Percentiles rank a stretch among this genome's conserved stretches.
These are phyloP conservation scores for Saccharomycopsis microspora DNA, from an alignment of 805 yeast genomes.

Conservation along the genomic window DNA sequence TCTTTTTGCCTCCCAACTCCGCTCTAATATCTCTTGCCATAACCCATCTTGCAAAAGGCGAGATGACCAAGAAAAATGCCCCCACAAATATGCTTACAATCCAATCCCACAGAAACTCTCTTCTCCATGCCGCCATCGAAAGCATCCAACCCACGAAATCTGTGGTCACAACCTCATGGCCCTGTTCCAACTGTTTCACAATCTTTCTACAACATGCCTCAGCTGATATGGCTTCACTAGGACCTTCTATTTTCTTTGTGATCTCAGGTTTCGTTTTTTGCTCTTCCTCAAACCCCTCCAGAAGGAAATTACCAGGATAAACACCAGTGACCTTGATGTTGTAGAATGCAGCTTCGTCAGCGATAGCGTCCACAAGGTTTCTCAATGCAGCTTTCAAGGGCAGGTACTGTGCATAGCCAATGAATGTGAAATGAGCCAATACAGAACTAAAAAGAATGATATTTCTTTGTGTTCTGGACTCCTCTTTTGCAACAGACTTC, in stretches of 20 bases:
- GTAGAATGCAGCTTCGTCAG: slow-evolving; percentile 70
- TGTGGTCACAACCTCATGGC: slow-evolving; percentile 67
- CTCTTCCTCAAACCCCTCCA: slow-evolving; percentile 81
- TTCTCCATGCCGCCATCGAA: slow-evolving; percentile 54
- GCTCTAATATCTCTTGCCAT: neutral
- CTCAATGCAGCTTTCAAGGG: slow-evolving; percentile 81
- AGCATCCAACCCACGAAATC: slow-evolving; percentile 81
- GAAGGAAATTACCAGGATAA: slow-evolving; percentile 80
- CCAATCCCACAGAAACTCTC: slow-evolving; percentile 54
- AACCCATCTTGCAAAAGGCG: slow-evolving; percentile 46
- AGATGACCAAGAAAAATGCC: slow-evolving; percentile 37
- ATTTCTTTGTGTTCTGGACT: slow-evolving; percentile 27
- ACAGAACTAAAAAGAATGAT: slow-evolving; percentile 64
- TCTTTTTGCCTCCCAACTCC: neutral
- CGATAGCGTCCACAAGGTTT: slow-evolving; percentile 59
- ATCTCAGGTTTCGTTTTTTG: slow-evolving; percentile 77
- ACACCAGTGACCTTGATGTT: slow-evolving; percentile 62
- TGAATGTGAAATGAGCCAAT: slow-evolving; percentile 74
- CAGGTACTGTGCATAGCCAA: slow-evolving; percentile 86
- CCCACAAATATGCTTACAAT: slow-evolving; percentile 38
- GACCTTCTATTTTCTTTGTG: slow-evolving; percentile 75
- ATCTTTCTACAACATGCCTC: slow-evolving; percentile 55
- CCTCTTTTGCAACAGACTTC: slow-evolving; percentile 23
- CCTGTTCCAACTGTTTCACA: slow-evolving; percentile 42
- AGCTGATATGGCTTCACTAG: slow-evolving; percentile 59